Conservation (phyloP, 1,284 basidiomycete genomes). For the Melampsora occidentalis region DNA sequence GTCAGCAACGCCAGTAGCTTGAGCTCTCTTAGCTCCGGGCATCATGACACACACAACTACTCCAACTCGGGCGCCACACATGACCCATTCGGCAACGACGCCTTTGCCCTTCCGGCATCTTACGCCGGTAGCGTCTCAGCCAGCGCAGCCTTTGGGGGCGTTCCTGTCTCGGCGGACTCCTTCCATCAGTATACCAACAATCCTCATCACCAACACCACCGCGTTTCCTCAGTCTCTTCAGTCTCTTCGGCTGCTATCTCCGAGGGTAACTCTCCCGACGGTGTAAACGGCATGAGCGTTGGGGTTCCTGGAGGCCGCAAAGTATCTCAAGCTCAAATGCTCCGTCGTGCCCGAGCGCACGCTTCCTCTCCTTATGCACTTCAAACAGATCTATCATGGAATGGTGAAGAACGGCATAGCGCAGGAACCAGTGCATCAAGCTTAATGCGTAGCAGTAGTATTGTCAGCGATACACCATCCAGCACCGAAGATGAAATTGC, state of each 20-base stretch:
- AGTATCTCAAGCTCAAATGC: conserved; percentile 28
- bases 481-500: conserved; percentile 36
- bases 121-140: conserved; percentile 28
- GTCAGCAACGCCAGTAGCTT: conserved; percentile 40
- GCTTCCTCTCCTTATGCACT: conserved; percentile 26
- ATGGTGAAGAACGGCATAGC: background rate
- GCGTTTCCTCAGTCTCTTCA: conserved; percentile 34
- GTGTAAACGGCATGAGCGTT: background rate
- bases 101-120: conserved; percentile 28
- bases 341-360: conserved; percentile 37
- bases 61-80: background rate
- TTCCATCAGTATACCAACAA: conserved; percentile 33
- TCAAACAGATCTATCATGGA: conserved; percentile 26
- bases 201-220: conserved; percentile 15
- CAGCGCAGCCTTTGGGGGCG: conserved; percentile 40
- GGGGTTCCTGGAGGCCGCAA: conserved; percentile 34
- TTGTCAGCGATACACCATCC: conserved; percentile 26
- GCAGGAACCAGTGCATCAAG: background rate
- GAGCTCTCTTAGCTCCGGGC: conserved; percentile 22
- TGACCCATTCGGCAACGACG: background rate
- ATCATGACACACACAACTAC: conserved; percentile 25
- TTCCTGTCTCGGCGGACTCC: conserved; percentile 39
- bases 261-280: conserved; percentile 31
- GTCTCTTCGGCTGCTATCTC: conserved; percentile 31
- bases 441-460: conserved; percentile 30